Evolutionary conservation across 1,139 yeast species (phyloP), one percentile per base, ranked within the genome.

Genomic region (Magnusiomyces paraingens): DNA sequence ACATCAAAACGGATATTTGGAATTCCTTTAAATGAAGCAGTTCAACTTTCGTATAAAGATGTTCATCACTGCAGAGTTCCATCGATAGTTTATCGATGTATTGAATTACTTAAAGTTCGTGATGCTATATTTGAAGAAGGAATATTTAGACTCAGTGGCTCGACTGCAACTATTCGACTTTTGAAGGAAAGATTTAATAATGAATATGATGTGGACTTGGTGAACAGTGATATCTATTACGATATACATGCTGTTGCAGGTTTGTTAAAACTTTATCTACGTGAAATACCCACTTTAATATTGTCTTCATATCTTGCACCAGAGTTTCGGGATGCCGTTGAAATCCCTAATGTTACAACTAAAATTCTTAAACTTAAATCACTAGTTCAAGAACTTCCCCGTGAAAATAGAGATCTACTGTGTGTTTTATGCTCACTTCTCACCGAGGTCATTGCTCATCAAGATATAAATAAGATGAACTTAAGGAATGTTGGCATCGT

Each of bases 71-170:
- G 65, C 21, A 63, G 62, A 15, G 80, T 93, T 11, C 98, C 99
- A 1, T 82, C 93, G 47, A 81, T 93, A 11, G 80, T 89, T 21
- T 86, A 73, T 64, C 74, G 96, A 57, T 89, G 96, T 64, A 68
- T 93, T 47, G 88, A 83, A 57, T 86, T 78, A 61, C 73, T 93
- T 50, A 77, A 79, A 53, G 77, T 75, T 49, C 79, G 84, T 21
- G 83, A 86, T 11, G 96, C 95, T 0, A 74, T 86, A 18, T 80
- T 80, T 59, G 95, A 89, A 67, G 96, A 91, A 66, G 99, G 99
- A 2, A 80, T 93, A 1, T 93, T 93, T 72, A 76, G 99, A 59
- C 73, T 91, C 55, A 88, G 94, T 68, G 99, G 99, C 1, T 86
- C 96, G 38, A 87, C 93, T 53, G 79, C 91, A 0, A 77, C 84